A percentile compares a stretch with the other conserved stretches of the same genome.
phyloP scores from a whole-genome alignment of 2,329 filamentous ascomycete species.

The Amesomyces nigricolor region DNA sequence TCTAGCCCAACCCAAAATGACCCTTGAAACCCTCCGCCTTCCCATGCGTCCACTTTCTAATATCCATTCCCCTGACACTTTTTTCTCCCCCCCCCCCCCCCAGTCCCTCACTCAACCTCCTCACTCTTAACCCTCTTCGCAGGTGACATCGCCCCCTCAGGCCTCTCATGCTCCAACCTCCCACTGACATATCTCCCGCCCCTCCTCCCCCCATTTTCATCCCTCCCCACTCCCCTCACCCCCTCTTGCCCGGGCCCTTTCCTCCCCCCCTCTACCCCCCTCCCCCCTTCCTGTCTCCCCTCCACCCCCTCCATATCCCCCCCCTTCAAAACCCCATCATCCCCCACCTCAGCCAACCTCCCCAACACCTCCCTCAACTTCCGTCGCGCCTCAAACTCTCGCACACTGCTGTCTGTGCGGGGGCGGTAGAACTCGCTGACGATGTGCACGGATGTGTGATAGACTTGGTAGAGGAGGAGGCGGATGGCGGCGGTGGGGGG shows the following conservation, averaged over 20 bases:
- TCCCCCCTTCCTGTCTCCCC: not conserved
- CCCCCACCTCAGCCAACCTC: conserved; percentile 40
- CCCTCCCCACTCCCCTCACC: conserved; percentile 22
- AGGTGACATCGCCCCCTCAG: conserved; percentile 38
- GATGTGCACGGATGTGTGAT: conserved; percentile 48
- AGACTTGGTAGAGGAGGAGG: conserved; percentile 53
- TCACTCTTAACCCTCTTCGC: conserved; percentile 39
- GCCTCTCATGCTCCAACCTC: conserved; percentile 29
- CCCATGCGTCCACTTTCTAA: not conserved
- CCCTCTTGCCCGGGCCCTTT: not conserved
- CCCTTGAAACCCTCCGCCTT: not conserved
- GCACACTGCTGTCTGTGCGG: conserved; percentile 40
- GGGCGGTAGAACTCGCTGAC: conserved; percentile 53
- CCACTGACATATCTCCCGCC: conserved; percentile 22
- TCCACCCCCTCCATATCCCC: not conserved
- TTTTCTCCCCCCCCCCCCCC: not conserved
- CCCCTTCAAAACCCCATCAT: conserved; percentile 14
- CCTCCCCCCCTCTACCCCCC: not conserved
- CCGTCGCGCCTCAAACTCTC: conserved; percentile 49
- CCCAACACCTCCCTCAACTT: conserved; percentile 44
- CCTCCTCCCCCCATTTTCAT: not conserved
- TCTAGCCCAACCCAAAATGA: not conserved
- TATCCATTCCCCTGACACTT: not conserved
- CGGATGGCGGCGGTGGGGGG: conserved; percentile 40
- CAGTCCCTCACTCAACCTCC: conserved; percentile 5